Conservation (phyloP, 2,329 filamentous ascomycete genomes). For the Microdochium trichocladiopsis region DNA sequence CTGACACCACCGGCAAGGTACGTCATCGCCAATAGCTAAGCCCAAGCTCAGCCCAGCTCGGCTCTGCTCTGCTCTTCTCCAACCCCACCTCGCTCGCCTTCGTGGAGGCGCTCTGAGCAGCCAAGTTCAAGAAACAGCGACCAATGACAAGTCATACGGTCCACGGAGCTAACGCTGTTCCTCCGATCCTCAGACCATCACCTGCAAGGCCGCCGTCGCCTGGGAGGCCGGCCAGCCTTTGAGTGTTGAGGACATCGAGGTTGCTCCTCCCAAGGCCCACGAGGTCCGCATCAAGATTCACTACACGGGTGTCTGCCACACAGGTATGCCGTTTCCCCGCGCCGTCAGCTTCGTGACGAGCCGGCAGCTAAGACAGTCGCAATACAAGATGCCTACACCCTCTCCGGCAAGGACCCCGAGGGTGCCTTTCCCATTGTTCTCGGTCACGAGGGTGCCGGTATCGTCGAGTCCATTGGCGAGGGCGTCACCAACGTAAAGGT, state of each 20-base stretch:
- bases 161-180: background rate
- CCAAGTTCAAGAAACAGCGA: background rate
- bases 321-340: constrained; percentile 51
- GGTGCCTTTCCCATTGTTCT: constrained; percentile 86
- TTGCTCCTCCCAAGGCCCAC: constrained; percentile 78
- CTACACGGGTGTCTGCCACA: constrained; percentile 99
- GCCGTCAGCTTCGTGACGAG: background rate
- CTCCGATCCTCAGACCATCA: constrained; percentile 62
- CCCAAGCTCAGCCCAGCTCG: background rate
- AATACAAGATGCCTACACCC: constrained; percentile 86
- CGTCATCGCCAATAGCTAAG: constrained; percentile 8
- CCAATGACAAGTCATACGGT: too few species aligned
- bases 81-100: background rate
- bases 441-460: constrained; percentile 84
- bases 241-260: constrained; percentile 85
- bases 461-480: constrained; percentile 90
- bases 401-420: constrained; percentile 95
- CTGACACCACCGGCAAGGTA: constrained; percentile 47
- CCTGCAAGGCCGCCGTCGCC: constrained; percentile 94
- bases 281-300: constrained; percentile 96
- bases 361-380: background rate
- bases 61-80: background rate
- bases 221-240: constrained; percentile 94
- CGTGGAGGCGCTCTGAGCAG: background rate
- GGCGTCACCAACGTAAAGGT: constrained; percentile 91